Evolutionary conservation across 2,329 filamentous ascomycete genomes (phyloP).

Genomic region (Purpureocillium lavendulum): DNA sequence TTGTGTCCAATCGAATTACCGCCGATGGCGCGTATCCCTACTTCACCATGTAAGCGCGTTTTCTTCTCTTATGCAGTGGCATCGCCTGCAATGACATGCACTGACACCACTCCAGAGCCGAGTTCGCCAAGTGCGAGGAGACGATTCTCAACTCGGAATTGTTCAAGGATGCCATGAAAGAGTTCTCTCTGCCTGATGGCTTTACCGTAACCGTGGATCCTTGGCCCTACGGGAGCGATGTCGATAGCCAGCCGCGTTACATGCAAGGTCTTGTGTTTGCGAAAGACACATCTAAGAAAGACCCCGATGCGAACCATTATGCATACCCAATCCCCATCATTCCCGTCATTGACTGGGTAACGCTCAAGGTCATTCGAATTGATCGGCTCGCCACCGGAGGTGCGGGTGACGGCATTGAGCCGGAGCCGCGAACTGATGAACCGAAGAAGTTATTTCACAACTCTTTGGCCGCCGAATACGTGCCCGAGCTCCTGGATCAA

Average conservation of each 20-base stretch:
- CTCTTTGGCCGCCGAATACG: conserved; percentile 33
- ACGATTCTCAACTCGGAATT: conserved; percentile 31
- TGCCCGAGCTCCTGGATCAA: conserved; percentile 39
- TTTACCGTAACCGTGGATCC: conserved; percentile 38
- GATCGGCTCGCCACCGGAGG: conserved; percentile 46
- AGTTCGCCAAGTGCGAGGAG: conserved; percentile 31
- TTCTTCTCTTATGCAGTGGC: too few species aligned
- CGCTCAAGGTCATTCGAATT: conserved; percentile 45
- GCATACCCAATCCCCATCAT: conserved; percentile 52
- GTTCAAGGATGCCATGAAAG: conserved; percentile 37
- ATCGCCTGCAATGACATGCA: too few species aligned
- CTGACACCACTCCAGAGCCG: conserved; percentile 16
- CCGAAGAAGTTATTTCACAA: conserved; percentile 38
- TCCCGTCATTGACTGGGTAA: conserved; percentile 49
- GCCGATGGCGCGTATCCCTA: conserved; percentile 25
- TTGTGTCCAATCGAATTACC: conserved; percentile 17
- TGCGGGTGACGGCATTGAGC: conserved; percentile 33
- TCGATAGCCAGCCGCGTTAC: conserved; percentile 30
- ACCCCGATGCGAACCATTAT: conserved; percentile 53
- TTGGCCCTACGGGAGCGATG: conserved; percentile 58
- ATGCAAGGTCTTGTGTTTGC: conserved; percentile 45
- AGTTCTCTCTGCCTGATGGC: conserved; percentile 36
- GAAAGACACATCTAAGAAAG: conserved; percentile 30
- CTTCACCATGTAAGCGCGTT: conserved; percentile 11
- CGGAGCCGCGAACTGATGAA: conserved; percentile 21